Evolutionary conservation across 2,329 filamentous ascomycete species (phyloP).

Genomic region (Fusarium sp.): DNA sequence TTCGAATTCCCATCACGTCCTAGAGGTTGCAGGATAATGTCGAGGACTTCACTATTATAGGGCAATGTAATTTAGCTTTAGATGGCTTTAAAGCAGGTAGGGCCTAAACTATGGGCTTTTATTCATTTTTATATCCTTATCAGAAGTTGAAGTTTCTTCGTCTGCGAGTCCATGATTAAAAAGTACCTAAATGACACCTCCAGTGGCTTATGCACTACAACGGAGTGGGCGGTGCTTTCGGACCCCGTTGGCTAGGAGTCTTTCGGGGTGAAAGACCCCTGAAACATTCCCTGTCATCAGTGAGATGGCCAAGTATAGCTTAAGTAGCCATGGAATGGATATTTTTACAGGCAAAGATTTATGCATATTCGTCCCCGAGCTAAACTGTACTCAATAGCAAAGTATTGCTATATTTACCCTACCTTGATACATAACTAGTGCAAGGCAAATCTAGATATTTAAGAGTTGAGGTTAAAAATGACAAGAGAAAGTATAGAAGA

Average conservation of each 20-base stretch:
- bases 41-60: background rate
- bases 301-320: background rate
- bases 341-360: background rate
- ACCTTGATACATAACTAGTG: no score
- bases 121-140: background rate
- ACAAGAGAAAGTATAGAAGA: no score
- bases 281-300: background rate
- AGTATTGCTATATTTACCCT: background rate
- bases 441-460: no score
- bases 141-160: background rate
- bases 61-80: background rate
- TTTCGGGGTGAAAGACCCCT: background rate
- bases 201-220: background rate
- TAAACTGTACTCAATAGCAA: background rate
- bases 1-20: background rate
- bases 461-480: background rate
- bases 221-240: background rate
- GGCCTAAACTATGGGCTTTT: background rate
- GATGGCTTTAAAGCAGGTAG: background rate
- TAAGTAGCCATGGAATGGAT: background rate
- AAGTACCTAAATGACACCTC: background rate
- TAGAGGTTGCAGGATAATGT: background rate
- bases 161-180: background rate
- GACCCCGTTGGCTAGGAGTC: conserved; percentile 1
- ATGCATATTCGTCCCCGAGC: background rate